phyloP scores from a whole-genome alignment of 768 basidiomycete genomes.

The Mycena amicta region DNA sequence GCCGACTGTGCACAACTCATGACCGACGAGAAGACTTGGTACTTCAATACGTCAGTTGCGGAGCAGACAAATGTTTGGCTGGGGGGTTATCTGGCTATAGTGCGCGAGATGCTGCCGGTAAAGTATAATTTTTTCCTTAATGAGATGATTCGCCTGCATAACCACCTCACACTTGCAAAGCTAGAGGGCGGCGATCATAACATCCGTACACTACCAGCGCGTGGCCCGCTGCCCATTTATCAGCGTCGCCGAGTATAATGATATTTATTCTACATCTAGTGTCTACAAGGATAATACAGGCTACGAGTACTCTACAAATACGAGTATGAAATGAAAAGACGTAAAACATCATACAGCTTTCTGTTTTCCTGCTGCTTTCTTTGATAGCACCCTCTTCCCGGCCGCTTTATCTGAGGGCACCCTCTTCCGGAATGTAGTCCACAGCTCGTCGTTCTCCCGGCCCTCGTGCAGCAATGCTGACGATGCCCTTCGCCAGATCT shows the following conservation, averaged over 20 bases:
- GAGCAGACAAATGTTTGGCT: conserved; percentile 39
- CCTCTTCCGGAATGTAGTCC: not conserved
- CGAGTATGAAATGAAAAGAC: too few relatives aligned
- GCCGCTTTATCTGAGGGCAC: too few relatives aligned
- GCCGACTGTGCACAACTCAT: conserved; percentile 23
- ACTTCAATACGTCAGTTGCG: conserved; percentile 37
- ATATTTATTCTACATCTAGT: too few relatives aligned
- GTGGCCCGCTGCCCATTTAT: not conserved
- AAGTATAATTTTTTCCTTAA: conserved; percentile 40
- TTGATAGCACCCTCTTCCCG: too few relatives aligned
- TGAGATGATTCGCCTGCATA: conserved; percentile 36
- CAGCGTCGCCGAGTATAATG: not conserved
- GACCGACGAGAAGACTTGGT: conserved; percentile 23
- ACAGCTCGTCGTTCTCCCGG: not conserved
- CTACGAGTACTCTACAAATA: too few relatives aligned
- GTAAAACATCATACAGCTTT: too few relatives aligned
- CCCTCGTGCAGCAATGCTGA: not conserved
- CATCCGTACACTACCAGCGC: not conserved
- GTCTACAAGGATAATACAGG: too few relatives aligned
- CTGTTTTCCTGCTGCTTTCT: too few relatives aligned
- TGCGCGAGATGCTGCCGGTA: conserved; percentile 35
- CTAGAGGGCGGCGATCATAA: conserved; percentile 19
- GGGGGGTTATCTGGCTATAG: conserved; percentile 33
- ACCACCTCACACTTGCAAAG: conserved; percentile 22
- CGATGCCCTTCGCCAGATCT: not conserved